Evolutionary conservation across 805 yeast species (phyloP).

Genomic region (Ogataea thermomethanolica): DNA sequence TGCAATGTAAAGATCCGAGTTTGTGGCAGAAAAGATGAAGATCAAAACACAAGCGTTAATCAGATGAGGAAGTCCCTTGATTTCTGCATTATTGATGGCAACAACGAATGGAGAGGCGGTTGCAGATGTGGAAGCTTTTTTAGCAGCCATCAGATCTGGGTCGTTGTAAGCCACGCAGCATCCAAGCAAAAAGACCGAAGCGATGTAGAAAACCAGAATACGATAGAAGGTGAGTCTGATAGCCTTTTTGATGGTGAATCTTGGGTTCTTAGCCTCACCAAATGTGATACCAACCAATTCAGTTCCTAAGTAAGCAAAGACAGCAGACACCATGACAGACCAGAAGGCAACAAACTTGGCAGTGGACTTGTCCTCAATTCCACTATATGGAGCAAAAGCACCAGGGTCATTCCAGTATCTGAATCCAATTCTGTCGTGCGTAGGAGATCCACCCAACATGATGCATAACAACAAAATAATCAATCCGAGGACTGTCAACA

Average conservation of each 20-base stretch:
- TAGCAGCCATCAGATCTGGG: conserved; percentile 41
- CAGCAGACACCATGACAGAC: conserved; percentile 52
- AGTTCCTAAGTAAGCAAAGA: conserved; percentile 49
- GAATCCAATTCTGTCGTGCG: conserved; percentile 55
- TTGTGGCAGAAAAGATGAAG: conserved; percentile 78
- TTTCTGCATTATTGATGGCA: conserved; percentile 67
- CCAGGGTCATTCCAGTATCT: conserved; percentile 45
- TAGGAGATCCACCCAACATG: conserved; percentile 77
- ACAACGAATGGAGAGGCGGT: conserved; percentile 83
- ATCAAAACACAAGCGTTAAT: conserved; percentile 75
- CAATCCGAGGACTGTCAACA: conserved; percentile 61
- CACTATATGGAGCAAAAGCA: conserved; percentile 40
- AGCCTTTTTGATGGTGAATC: conserved; percentile 49
- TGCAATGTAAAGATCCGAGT: conserved; percentile 74
- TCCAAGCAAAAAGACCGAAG: conserved; percentile 51
- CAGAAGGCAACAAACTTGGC: conserved; percentile 52
- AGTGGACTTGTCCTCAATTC: conserved; percentile 38
- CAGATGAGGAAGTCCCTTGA: conserved; percentile 65
- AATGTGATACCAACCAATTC: conserved; percentile 49
- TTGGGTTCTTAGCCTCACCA: conserved; percentile 48
- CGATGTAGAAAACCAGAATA: conserved; percentile 50
- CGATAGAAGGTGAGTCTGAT: conserved; percentile 53
- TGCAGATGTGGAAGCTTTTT: conserved; percentile 48
- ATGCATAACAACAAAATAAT: conserved; percentile 60
- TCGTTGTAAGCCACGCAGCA: conserved; percentile 55